These are phyloP conservation scores for Ophiostoma ips DNA, from an alignment of 2,329 filamentous ascomycete species.

Conservation along the genomic window DNA sequence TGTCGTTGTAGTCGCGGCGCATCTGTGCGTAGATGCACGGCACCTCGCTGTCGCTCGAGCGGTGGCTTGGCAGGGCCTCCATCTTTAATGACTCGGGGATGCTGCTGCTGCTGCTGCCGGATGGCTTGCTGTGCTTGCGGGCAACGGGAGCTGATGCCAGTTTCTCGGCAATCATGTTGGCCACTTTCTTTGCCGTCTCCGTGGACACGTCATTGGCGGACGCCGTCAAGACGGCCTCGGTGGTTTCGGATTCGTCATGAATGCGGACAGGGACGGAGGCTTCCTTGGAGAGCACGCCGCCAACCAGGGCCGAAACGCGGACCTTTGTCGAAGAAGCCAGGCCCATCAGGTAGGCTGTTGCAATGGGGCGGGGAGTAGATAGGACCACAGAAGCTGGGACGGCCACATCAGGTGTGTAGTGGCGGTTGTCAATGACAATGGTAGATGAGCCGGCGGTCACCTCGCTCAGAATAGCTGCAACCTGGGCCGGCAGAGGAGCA, in stretches of 20 bases:
- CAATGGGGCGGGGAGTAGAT: conserved; percentile 9
- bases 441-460: background rate
- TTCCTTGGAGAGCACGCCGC: background rate
- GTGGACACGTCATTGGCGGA: background rate
- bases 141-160: background rate
- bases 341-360: conserved; percentile 13
- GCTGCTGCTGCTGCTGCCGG: background rate
- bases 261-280: background rate
- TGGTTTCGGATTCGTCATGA: background rate
- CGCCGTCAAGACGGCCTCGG: conserved; percentile 4
- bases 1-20: conserved; percentile 17
- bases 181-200: background rate
- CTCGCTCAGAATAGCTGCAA: conserved; percentile 3
- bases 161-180: background rate
- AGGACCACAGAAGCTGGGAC: conserved; percentile 7
- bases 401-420: conserved; percentile 4
- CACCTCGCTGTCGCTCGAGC: background rate
- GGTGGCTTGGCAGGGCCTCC: conserved; percentile 3
- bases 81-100: conserved; percentile 6
- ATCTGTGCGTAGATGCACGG: conserved; percentile 14
- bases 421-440: conserved; percentile 11
- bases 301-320: background rate
- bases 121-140: background rate
- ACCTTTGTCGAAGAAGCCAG: conserved; percentile 1
- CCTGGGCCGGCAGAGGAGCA: conserved; percentile 4